Conservation (phyloP, 2,329 filamentous ascomycete species). For the Tolypocladium pustulatum region DNA sequence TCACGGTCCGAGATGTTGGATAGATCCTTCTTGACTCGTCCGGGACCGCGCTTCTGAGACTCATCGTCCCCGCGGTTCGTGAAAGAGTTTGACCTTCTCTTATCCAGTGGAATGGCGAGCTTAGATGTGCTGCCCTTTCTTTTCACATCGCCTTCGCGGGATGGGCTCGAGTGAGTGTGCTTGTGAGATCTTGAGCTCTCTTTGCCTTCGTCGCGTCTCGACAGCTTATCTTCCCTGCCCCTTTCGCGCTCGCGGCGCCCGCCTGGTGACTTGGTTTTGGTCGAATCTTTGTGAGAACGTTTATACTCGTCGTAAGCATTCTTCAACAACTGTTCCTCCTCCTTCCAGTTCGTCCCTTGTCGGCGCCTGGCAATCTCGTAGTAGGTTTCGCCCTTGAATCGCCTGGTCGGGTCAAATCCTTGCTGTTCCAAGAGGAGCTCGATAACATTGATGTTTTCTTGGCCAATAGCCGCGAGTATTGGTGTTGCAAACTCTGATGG, state of each 20-base stretch:
- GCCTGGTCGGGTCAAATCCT: slow-evolving; percentile 71
- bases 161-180: slow-evolving; percentile 37
- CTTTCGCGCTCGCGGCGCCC: slow-evolving; percentile 27
- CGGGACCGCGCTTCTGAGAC: slow-evolving; percentile 38
- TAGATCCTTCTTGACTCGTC: slow-evolving; percentile 45
- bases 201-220: slow-evolving; percentile 31
- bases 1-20: slow-evolving; percentile 43
- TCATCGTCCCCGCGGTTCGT: slow-evolving; percentile 35
- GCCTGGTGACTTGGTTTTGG: slow-evolving; percentile 40
- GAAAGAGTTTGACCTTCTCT: slow-evolving; percentile 33
- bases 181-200: slow-evolving; percentile 34
- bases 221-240: slow-evolving; percentile 32
- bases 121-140: slow-evolving; percentile 29
- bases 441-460: slow-evolving; percentile 77
- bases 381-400: slow-evolving; percentile 70
- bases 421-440: slow-evolving; percentile 67
- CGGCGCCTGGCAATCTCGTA: slow-evolving; percentile 77
- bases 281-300: slow-evolving; percentile 35
- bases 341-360: slow-evolving; percentile 79
- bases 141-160: slow-evolving; percentile 31
- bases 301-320: slow-evolving; percentile 59
- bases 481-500: slow-evolving; percentile 72
- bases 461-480: slow-evolving; percentile 87
- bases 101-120: slow-evolving; percentile 36
- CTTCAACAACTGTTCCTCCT: slow-evolving; percentile 75